Evolutionary conservation across 2,329 filamentous ascomycete genomes (phyloP).

Genomic region (Aspergillus proliferans): DNA sequence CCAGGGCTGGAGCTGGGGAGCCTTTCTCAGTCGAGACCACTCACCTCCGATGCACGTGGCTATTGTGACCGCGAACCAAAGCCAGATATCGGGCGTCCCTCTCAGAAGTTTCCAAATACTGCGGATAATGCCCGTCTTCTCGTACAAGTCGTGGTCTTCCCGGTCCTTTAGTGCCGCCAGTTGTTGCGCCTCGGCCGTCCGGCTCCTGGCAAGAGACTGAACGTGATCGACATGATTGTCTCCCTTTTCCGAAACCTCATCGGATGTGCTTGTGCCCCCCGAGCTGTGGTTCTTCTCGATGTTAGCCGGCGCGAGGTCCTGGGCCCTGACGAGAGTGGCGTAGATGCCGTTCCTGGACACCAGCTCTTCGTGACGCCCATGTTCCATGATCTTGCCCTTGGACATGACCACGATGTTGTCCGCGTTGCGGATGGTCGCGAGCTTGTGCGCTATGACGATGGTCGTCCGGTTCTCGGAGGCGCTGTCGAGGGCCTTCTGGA

Average conservation of each 20-base stretch:
- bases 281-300: neutral
- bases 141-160: slow-evolving; percentile 5
- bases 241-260: slow-evolving; percentile 6
- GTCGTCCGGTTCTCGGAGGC: slow-evolving; percentile 49
- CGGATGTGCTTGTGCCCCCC: neutral
- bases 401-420: slow-evolving; percentile 40
- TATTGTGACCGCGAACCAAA: neutral
- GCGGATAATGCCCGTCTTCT: slow-evolving; percentile 1
- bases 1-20: neutral
- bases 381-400: slow-evolving; percentile 35
- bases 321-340: slow-evolving; percentile 38
- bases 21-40: neutral
- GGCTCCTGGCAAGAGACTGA: neutral
- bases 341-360: slow-evolving; percentile 25
- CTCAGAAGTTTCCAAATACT: slow-evolving; percentile 3
- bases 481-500: slow-evolving; percentile 75
- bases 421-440: slow-evolving; percentile 36
- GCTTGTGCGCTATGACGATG: slow-evolving; percentile 36
- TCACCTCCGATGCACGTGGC: neutral
- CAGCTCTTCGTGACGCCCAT: slow-evolving; percentile 37
- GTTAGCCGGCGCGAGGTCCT: slow-evolving; percentile 37
- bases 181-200: neutral
- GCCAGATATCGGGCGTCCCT: neutral
- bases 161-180: slow-evolving; percentile 3
- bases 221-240: slow-evolving; percentile 1